phyloP scores from a whole-genome alignment of 2,329 filamentous ascomycete species.

The Aspergillus fumigatiaffinis region DNA sequence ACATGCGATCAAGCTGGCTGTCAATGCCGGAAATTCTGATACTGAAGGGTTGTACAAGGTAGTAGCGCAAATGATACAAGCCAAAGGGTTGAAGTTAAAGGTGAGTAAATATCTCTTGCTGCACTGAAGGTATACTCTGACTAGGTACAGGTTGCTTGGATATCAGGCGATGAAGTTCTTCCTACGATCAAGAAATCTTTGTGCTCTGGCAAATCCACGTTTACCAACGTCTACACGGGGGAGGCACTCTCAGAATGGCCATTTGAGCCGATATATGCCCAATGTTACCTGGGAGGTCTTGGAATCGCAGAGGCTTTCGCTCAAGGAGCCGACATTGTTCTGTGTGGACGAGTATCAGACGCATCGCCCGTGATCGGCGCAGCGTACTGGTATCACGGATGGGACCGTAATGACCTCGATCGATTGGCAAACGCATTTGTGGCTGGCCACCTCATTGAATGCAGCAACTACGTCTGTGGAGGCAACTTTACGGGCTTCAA shows the following conservation, averaged over 20 bases:
- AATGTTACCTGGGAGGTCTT: conserved; percentile 37
- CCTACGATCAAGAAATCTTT: conserved; percentile 29
- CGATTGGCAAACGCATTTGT: conserved; percentile 38
- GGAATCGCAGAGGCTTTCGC: conserved; percentile 39
- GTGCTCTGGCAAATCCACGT: conserved; percentile 30
- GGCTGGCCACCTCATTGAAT: conserved; percentile 39
- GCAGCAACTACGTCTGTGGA: conserved; percentile 41
- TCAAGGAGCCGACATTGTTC: conserved; percentile 43
- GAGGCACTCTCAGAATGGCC: conserved; percentile 32
- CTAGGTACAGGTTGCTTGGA: conserved; percentile 41
- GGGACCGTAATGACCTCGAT: conserved; percentile 36
- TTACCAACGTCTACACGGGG: conserved; percentile 40
- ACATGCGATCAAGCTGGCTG: conserved; percentile 42
- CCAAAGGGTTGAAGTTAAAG: conserved; percentile 41
- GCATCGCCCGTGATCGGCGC: conserved; percentile 43
- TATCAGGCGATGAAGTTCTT: conserved; percentile 46
- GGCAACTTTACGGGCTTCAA: conserved; percentile 46
- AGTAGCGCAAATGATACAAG: conserved; percentile 34
- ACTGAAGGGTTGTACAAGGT: conserved; percentile 39
- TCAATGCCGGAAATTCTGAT: conserved; percentile 44
- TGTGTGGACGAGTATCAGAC: conserved; percentile 44
- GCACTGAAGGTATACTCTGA: conserved; percentile 1
- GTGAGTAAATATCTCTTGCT: conserved; percentile 1
- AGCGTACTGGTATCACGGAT: conserved; percentile 42
- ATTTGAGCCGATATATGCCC: conserved; percentile 28